Conservation (phyloP, 352 stramenopile species). For the Globisporangium sylvaticum region DNA sequence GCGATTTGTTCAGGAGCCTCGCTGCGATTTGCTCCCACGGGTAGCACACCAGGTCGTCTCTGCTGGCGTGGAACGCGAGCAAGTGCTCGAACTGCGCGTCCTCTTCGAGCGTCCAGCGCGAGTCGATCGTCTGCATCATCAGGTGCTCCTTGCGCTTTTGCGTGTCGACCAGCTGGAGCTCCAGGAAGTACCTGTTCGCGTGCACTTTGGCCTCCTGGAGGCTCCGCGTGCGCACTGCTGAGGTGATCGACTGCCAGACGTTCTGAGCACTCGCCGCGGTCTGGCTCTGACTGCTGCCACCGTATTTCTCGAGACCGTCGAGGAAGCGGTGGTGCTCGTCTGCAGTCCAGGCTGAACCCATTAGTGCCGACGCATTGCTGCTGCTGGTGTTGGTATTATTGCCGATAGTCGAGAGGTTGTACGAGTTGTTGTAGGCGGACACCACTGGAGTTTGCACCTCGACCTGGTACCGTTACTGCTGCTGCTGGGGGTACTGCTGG, state of each 20-base stretch:
- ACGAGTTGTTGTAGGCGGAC: constrained; percentile 19
- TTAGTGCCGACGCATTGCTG: background rate
- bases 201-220: constrained; percentile 40
- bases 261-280: constrained; percentile 29
- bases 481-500: background rate
- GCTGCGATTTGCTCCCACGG: constrained; percentile 60
- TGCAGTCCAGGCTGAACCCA: constrained; percentile 31
- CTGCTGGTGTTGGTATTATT: constrained; percentile 11
- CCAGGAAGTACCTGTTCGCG: constrained; percentile 47
- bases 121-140: constrained; percentile 51
- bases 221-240: constrained; percentile 47
- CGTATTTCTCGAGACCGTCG: constrained; percentile 56
- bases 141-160: constrained; percentile 43
- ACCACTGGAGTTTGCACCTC: constrained; percentile 9
- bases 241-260: constrained; percentile 58
- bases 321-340: constrained; percentile 76
- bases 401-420: constrained; percentile 19
- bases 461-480: background rate
- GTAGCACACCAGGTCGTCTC: constrained; percentile 29
- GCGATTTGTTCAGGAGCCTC: constrained; percentile 44
- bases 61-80: constrained; percentile 37
- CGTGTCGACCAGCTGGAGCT: constrained; percentile 39
- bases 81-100: constrained; percentile 64
- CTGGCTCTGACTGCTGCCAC: constrained; percentile 19
- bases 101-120: constrained; percentile 56